A percentile compares a stretch with the other conserved stretches of the same genome.
Evolutionary conservation across 2,329 filamentous ascomycete species (phyloP).

Genomic region (Talaromyces atroroseus): DNA sequence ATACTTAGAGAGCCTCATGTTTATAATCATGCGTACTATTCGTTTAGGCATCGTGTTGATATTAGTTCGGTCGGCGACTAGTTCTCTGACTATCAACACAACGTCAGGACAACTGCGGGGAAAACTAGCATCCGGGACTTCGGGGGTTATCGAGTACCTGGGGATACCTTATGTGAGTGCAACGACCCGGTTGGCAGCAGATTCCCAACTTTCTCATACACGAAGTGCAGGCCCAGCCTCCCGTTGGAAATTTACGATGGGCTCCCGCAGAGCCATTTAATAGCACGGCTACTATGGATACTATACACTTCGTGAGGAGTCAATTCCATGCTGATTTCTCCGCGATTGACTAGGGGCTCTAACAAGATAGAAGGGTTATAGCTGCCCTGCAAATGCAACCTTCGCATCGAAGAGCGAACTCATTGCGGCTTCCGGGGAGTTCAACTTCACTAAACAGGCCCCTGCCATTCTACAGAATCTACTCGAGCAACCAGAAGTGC

Average conservation of each 20-base stretch:
- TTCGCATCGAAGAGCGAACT: conserved; percentile 1
- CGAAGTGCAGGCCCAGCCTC: conserved; percentile 1
- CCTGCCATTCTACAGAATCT: not conserved
- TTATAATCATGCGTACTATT: not conserved
- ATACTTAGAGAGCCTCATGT: too few relatives aligned
- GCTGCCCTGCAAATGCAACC: conserved; percentile 2
- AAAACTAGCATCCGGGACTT: not conserved
- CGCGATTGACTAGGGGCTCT: not conserved
- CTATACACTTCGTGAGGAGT: conserved; percentile 5
- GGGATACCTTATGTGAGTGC: conserved; percentile 8
- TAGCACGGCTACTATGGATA: not conserved
- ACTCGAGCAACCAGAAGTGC: not conserved
- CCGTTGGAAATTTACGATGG: conserved; percentile 6
- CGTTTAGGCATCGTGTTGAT: not conserved
- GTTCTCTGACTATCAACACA: not conserved
- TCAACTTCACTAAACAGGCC: conserved; percentile 5
- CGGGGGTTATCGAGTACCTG: not conserved
- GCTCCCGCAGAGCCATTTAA: conserved; percentile 1
- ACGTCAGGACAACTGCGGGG: not conserved
- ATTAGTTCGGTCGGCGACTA: not conserved
- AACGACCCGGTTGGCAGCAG: not conserved
- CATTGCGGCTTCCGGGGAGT: not conserved
- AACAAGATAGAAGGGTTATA: not conserved
- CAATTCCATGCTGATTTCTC: not conserved
- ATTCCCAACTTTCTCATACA: not conserved